Base-by-base conservation (phyloP, 1,139 yeast species). In the Scheffersomyces stambukii region DNA sequence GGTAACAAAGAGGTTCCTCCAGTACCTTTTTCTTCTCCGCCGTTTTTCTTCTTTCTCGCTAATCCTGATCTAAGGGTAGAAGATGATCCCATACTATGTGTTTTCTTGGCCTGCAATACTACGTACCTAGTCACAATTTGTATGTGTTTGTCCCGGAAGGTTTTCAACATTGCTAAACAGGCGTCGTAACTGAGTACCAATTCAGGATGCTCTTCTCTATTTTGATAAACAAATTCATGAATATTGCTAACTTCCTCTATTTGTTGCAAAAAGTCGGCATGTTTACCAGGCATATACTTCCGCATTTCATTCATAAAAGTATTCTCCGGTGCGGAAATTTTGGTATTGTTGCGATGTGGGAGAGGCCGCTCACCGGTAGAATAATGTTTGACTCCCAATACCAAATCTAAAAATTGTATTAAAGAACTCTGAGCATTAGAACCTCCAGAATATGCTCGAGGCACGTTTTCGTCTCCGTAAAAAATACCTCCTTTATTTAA, bases 1-100 rank as follows among this genome's bases (percentile, higher is more conserved):
- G 96, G 96, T 37, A 89, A 73, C 45, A 89, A 67, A 0, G 95
- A 80, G 0, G 96, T 89, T 23, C 97, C 96, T 10, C 97, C 97
- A 1, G 97, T 89, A 7, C 97, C 97, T 42, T 77, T 74, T 41
- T 75, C 77, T 40, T 73, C 78, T n/a, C n/a, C n/a, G 5, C 37
- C 54, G 30, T 67, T 65, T 41, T 63, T 60, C 39, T 66, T 64
- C 31, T 45, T 46, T 42, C 66, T 69, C 16, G 80, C 77, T 42
- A 80, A 61, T 0, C 86, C 86, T 2, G 82, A 70, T 47, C 84
- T 65, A 36, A 75, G 52, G n/a, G 75, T 63, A 17, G 69, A 46
- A 11, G 70, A 56, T 3, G 82, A 75, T 2, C 81, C 82, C 48
- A 73, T 50, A 32, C 63, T 64, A 29, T 57, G 51, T 25, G 70